These are phyloP conservation scores for Halophytophthora batemanensis DNA, from an alignment of 352 stramenopile species.

Conservation along the genomic window DNA sequence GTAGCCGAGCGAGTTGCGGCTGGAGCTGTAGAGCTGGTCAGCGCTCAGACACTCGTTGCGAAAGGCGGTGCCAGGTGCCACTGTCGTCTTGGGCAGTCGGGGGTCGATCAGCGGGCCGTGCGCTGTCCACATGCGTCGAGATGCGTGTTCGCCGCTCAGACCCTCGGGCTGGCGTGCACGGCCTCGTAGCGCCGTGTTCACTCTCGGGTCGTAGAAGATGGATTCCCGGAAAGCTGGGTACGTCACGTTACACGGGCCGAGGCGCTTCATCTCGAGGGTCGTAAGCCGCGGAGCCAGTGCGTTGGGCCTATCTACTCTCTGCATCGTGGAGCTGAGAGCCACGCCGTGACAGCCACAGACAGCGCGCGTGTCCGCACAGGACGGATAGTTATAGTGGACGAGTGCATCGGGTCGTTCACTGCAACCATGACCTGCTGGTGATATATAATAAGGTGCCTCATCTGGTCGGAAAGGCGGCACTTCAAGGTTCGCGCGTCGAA, in stretches of 20 bases:
- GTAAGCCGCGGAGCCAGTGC: constrained; percentile 14
- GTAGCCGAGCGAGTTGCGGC: constrained; percentile 51
- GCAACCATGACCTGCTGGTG: too few species aligned
- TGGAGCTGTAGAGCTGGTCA: constrained; percentile 71
- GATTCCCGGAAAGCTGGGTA: constrained; percentile 64
- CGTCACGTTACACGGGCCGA: constrained; percentile 9
- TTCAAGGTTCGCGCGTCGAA: constrained; percentile 24
- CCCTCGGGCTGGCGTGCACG: constrained; percentile 33
- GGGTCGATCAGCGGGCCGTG: constrained; percentile 42
- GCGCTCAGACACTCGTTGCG: constrained; percentile 54
- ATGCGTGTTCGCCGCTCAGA: constrained; percentile 34
- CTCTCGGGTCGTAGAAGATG: constrained; percentile 53
- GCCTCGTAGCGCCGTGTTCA: constrained; percentile 46
- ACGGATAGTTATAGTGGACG: too few species aligned
- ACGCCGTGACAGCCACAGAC: too few species aligned
- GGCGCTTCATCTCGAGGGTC: constrained; percentile 11
- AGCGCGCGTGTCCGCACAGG: too few species aligned
- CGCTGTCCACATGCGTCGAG: constrained; percentile 47
- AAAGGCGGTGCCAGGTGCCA: constrained; percentile 60
- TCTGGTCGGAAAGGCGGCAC: constrained; percentile 2
- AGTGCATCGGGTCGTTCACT: too few species aligned
- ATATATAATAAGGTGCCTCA: too few species aligned
- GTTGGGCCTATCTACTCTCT: constrained; percentile 4
- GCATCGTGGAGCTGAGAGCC: too few species aligned
- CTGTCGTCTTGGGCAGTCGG: constrained; percentile 48